Evolutionary conservation across 148 eudicot species (phyloP).

Genomic region (Selenicereus undatus): DNA sequence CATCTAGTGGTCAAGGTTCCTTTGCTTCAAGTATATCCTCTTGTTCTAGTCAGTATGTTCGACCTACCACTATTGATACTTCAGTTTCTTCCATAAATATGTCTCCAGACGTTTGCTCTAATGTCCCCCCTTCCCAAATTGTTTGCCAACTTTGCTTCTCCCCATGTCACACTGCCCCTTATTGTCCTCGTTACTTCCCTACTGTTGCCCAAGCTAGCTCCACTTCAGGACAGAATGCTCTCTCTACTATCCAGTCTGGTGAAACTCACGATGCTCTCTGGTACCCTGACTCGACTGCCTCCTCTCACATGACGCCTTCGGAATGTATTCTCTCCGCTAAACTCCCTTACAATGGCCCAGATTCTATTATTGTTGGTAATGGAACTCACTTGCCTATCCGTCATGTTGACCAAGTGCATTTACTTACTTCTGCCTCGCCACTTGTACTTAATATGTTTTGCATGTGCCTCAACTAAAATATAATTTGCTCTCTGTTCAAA

Average conservation of each 20-base stretch:
- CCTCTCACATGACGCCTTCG: not conserved
- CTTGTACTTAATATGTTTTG: not conserved
- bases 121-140: not conserved
- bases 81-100: not conserved
- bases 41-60: not conserved
- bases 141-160: not conserved
- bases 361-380: too few relatives aligned
- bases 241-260: not conserved
- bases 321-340: not conserved
- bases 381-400: too few relatives aligned
- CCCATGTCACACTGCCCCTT: not conserved
- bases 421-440: not conserved
- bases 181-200: not conserved
- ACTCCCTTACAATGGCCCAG: not conserved
- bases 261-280: not conserved
- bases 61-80: not conserved
- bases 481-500: not conserved
- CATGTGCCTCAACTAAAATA: not conserved
- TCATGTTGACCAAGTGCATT: not conserved
- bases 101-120: not conserved
- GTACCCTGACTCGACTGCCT: not conserved
- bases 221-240: not conserved
- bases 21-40: not conserved
- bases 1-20: too few relatives aligned
- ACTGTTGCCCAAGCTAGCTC: too few relatives aligned